These are phyloP conservation scores for Polytrichum commune DNA, from an alignment of 225 moss, liverwort and hornwort species.

Conservation along the genomic window DNA sequence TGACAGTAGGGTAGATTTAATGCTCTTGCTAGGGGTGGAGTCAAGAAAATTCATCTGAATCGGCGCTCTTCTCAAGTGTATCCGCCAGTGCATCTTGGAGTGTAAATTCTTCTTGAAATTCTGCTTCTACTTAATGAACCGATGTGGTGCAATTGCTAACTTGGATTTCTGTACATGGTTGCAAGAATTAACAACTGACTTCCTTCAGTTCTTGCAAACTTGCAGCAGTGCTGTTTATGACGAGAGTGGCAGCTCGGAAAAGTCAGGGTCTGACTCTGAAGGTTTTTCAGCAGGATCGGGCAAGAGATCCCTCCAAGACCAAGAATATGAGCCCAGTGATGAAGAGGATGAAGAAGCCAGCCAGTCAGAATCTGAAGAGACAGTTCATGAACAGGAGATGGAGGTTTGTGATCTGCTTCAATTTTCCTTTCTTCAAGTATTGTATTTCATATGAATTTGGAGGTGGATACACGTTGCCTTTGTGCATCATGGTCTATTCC, in stretches of 20 bases:
- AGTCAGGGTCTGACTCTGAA: constrained; percentile 36
- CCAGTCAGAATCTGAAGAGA: constrained; percentile 45
- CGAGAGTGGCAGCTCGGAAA: constrained; percentile 30
- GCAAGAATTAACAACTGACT: background rate
- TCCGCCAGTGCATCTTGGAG: background rate
- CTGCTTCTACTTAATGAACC: background rate
- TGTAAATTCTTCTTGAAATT: background rate
- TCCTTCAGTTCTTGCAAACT: background rate
- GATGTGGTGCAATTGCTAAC: background rate
- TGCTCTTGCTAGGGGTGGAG: too few species aligned
- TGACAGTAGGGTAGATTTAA: too few species aligned
- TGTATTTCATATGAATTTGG: background rate
- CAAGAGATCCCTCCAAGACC: constrained; percentile 42
- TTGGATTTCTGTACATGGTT: background rate
- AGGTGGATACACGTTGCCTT: background rate
- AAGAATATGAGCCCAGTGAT: constrained; percentile 57
- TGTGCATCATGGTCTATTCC: background rate
- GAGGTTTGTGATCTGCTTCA: constrained; percentile 15
- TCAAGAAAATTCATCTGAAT: too few species aligned
- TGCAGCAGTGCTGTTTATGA: constrained; percentile 22
- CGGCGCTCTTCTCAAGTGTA: background rate
- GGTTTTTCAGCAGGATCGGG: constrained; percentile 24
- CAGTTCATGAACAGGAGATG: constrained; percentile 40
- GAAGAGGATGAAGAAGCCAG: constrained; percentile 44
- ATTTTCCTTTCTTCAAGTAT: background rate